Conservation (phyloP, 1,139 yeast species). For the Kodamaea arcana region DNA sequence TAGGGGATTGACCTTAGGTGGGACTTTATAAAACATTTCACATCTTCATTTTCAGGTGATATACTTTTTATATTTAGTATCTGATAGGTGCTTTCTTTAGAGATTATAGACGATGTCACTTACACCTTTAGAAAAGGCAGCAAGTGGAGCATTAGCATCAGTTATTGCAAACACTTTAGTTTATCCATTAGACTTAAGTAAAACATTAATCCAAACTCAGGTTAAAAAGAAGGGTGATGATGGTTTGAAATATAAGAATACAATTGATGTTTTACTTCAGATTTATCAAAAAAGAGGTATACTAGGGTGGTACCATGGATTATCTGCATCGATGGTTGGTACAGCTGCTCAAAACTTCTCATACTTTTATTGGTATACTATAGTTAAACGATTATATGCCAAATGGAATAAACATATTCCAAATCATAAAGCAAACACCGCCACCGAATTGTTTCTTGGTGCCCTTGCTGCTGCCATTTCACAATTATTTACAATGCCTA, state of each 20-base stretch:
- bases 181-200: slow-evolving; percentile 70
- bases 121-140: slow-evolving; percentile 66
- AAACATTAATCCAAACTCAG: slow-evolving; percentile 73
- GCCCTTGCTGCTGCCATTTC: slow-evolving; percentile 84
- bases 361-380: slow-evolving; percentile 83
- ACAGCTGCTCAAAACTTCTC: slow-evolving; percentile 79
- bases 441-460: slow-evolving; percentile 72
- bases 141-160: slow-evolving; percentile 83
- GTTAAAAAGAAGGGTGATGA: slow-evolving; percentile 25
- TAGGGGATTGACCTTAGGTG: slow-evolving; percentile 1
- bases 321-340: slow-evolving; percentile 65
- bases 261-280: slow-evolving; percentile 59
- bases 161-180: slow-evolving; percentile 76
- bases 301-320: slow-evolving; percentile 73
- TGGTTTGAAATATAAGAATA: slow-evolving; percentile 48
- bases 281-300: slow-evolving; percentile 59
- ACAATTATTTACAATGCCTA: slow-evolving; percentile 79
- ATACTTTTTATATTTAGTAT: not conserved
- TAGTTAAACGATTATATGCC: slow-evolving; percentile 59
- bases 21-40: not conserved
- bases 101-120: slow-evolving; percentile 39
- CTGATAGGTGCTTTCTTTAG: not conserved
- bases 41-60: not conserved
- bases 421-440: slow-evolving; percentile 48
- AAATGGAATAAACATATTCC: slow-evolving; percentile 36